Evolutionary conservation across 2,329 filamentous ascomycete genomes (phyloP).

Genomic region (Talaromyces sp.): DNA sequence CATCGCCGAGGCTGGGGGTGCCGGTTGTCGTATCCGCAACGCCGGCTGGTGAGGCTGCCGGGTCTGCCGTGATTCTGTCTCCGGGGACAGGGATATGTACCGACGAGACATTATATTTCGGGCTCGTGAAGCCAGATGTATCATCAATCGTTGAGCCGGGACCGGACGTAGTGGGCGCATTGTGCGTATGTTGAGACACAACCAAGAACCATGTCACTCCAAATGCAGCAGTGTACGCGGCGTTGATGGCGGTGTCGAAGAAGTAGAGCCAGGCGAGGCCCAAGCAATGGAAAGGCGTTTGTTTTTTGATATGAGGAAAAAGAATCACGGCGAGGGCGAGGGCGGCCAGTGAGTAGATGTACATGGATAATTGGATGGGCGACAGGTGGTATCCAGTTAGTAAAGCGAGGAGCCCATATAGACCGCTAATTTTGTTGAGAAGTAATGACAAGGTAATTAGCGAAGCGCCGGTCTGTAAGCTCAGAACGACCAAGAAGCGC

Average conservation of each 20-base stretch:
- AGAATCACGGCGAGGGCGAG: constrained; percentile 67
- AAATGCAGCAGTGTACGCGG: constrained; percentile 76
- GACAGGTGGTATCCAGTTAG: constrained; percentile 83
- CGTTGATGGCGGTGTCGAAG: constrained; percentile 77
- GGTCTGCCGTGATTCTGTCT: constrained; percentile 45
- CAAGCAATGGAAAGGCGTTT: constrained; percentile 74
- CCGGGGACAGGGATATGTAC: constrained; percentile 55
- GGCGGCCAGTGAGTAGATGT: constrained; percentile 76
- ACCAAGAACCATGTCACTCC: constrained; percentile 81
- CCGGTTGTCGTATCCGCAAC: constrained; percentile 26
- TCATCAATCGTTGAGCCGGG: constrained; percentile 58
- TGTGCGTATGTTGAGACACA: constrained; percentile 57
- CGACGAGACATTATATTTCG: constrained; percentile 58
- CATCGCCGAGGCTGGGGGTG: constrained; percentile 55
- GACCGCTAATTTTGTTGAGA: constrained; percentile 87
- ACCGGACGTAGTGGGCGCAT: constrained; percentile 39
- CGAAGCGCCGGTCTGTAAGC: constrained; percentile 79
- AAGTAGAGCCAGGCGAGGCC: constrained; percentile 82
- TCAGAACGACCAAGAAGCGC: constrained; percentile 83
- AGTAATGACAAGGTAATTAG: constrained; percentile 78
- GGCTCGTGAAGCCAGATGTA: constrained; percentile 63
- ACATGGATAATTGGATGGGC: constrained; percentile 81
- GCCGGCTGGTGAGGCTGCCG: constrained; percentile 35
- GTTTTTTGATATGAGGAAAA: constrained; percentile 73
- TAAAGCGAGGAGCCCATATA: constrained; percentile 86